A percentile compares a stretch with the other conserved stretches of the same genome.
These are phyloP conservation scores for Neospora caninum DNA, from an alignment of 169 alveolate species.

Conservation along the genomic window DNA sequence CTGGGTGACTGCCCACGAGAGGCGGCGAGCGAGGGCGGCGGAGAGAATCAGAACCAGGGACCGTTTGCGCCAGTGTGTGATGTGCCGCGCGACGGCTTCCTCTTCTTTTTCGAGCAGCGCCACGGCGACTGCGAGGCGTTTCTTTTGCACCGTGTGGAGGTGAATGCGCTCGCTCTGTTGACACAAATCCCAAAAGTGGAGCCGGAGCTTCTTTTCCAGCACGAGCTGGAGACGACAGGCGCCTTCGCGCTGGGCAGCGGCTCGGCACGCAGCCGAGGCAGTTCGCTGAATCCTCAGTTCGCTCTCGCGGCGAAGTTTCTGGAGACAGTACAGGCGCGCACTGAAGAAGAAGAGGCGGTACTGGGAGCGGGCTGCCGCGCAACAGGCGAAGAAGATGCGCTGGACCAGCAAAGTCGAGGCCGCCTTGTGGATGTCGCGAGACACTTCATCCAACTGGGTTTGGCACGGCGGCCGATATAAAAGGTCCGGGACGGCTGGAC, in stretches of 20 bases:
- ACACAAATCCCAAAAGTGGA: neutral
- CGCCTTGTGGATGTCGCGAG: slow-evolving; percentile 43
- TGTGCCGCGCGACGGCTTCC: neutral
- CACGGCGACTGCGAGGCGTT: neutral
- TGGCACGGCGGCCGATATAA: slow-evolving; percentile 64
- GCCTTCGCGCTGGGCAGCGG: slow-evolving; percentile 14
- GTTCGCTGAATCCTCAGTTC: neutral
- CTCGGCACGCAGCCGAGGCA: neutral
- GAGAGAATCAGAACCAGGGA: neutral
- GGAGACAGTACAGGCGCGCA: slow-evolving; percentile 12
- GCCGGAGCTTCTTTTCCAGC: slow-evolving; percentile 16
- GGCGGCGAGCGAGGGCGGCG: neutral
- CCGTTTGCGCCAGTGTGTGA: neutral
- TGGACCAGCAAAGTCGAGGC: slow-evolving; percentile 22
- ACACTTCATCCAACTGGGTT: slow-evolving; percentile 57
- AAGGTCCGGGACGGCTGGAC: slow-evolving; percentile 63
- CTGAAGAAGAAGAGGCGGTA: slow-evolving; percentile 36
- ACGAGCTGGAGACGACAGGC: neutral
- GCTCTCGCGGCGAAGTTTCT: neutral
- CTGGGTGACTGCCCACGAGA: neutral
- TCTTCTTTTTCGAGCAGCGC: neutral
- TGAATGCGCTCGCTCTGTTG: neutral
- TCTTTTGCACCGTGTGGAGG: neutral
- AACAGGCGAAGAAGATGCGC: neutral
- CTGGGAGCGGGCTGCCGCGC: neutral